These are phyloP conservation scores for Fragilaria crotonensis DNA, from an alignment of 108 stramenopile genomes.

Conservation along the genomic window DNA sequence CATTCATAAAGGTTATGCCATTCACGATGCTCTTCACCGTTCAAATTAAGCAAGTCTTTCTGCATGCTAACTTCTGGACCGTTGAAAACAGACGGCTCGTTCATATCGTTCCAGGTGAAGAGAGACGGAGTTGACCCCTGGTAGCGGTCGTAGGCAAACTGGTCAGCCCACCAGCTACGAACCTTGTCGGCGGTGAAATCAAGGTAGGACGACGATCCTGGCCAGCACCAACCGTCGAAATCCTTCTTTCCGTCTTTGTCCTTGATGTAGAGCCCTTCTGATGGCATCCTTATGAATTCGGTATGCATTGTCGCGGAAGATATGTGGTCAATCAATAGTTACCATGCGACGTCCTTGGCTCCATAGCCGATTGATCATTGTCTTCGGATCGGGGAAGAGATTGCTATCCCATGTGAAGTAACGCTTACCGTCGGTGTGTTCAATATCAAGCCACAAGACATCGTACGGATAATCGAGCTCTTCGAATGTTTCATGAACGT, in stretches of 20 bases:
- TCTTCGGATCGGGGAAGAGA: constrained; percentile 86
- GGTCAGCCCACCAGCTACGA: constrained; percentile 95
- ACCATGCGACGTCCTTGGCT: constrained; percentile 94
- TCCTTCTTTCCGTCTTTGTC: constrained; percentile 86
- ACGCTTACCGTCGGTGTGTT: constrained; percentile 99
- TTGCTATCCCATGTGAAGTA: constrained; percentile 99
- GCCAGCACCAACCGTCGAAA: constrained; percentile 99
- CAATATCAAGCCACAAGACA: constrained; percentile 99
- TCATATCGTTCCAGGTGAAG: constrained; percentile 99
- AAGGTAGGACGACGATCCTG: constrained; percentile 95
- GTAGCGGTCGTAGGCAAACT: constrained; percentile 90
- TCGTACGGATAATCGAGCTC: constrained; percentile 98
- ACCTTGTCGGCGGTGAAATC: constrained; percentile 94
- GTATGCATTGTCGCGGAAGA: constrained; percentile 92
- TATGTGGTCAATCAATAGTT: constrained; percentile 99
- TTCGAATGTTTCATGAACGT: constrained; percentile 91
- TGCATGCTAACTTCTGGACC: constrained; percentile 98
- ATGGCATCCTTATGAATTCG: constrained; percentile 93
- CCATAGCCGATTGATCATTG: constrained; percentile 90
- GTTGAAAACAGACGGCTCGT: constrained; percentile 99
- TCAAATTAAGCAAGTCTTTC: constrained; percentile 82
- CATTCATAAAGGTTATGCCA: constrained; percentile 99
- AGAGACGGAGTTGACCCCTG: constrained; percentile 87
- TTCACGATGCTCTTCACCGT: constrained; percentile 94
- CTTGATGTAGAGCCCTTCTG: constrained; percentile 91